Evolutionary conservation across 2,329 filamentous ascomycete genomes (phyloP), one percentile per base, ranked within the genome.

Genomic region (Venturia pyrina): DNA sequence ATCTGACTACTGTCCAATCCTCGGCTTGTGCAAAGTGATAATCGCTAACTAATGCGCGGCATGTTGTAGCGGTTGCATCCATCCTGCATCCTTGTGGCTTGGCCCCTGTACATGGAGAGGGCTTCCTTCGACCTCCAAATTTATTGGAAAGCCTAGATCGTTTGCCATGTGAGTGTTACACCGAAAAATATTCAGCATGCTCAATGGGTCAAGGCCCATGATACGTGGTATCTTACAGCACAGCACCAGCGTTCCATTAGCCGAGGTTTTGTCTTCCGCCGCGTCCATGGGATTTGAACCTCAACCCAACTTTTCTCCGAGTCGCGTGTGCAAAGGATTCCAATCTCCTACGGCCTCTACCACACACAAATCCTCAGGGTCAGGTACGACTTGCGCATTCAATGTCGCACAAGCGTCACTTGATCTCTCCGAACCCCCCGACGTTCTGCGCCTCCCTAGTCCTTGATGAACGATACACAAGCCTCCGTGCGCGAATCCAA

Each of bases 401-500:
- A 15, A 53, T 53, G 48, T 53, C 48, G 48, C 48, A 53, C 48
- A 53, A 53, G 48, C 48, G 48, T 21, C 48, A 53, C 53, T 59
- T 59, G 53, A 59, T 59, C 53, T 59, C 67, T 69, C 71, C 70
- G 72, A 69, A 69, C 69, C 70, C 70, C 70, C 69, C 71, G 72
- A 70, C 70, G 71, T 70, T 67, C 67, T 70, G 70, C 68, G 66
- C 70, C 72, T 69, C 40, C 65, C 70, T 70, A 68, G 67, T 70
- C 68, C 70, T 77, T 74, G 73, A 78, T 77, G 75, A 71, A 73
- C 71, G 73, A 74, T 70, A 71, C 71, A 70, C 72, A 70, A 69
- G 67, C 68, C 66, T 68, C 74, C 71, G 67, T 67, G 66, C 62
- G 67, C 63, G 64, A 68, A 62, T 67, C 68, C 66, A 77, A 77